Conservation (phyloP, 352 stramenopile genomes). For the Pythium graminicola region DNA sequence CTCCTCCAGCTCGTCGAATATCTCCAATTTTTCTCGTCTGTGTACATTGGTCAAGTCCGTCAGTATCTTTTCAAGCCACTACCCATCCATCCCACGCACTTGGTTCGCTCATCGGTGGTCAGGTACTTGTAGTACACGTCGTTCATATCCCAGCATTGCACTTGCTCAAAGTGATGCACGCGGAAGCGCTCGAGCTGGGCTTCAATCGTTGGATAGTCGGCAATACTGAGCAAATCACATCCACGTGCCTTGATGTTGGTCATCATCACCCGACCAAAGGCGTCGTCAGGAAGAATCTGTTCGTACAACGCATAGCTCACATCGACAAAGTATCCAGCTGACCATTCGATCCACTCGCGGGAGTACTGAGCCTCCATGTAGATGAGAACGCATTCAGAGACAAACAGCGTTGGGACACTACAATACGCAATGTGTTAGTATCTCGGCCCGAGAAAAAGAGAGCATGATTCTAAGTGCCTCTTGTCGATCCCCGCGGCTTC, state of each 20-base stretch:
- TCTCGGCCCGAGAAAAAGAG: no score
- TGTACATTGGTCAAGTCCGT: background rate
- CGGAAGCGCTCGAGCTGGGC: constrained; percentile 73
- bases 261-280: constrained; percentile 89
- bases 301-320: constrained; percentile 86
- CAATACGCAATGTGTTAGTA: no score
- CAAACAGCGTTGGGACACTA: constrained; percentile 60
- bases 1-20: constrained; percentile 91
- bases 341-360: constrained; percentile 64
- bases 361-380: constrained; percentile 88
- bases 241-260: constrained; percentile 86
- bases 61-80: background rate
- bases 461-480: no score
- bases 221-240: constrained; percentile 83
- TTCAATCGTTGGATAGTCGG: constrained; percentile 65
- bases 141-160: constrained; percentile 88
- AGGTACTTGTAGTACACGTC: constrained; percentile 89
- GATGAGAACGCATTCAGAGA: constrained; percentile 89
- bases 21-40: constrained; percentile 81
- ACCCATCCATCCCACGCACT: constrained; percentile 42
- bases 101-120: constrained; percentile 45
- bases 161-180: constrained; percentile 53
- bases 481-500: constrained; percentile 47
- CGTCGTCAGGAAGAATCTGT: constrained; percentile 86
- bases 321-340: constrained; percentile 55